Evolutionary conservation across 2,329 filamentous ascomycete species (phyloP).

Genomic region (Anthostomella pinea): DNA sequence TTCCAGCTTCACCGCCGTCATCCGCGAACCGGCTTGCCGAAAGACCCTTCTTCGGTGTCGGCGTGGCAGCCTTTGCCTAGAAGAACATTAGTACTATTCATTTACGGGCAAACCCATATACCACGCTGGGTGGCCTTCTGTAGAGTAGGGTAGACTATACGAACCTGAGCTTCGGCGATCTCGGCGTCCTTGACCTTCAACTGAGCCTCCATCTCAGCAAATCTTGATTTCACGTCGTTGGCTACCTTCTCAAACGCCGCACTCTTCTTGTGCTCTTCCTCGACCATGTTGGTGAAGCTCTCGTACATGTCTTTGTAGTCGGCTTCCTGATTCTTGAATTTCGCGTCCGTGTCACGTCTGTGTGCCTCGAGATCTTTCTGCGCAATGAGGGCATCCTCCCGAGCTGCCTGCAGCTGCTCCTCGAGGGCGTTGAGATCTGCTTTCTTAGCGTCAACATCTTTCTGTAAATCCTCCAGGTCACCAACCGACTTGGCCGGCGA

Average conservation of each 20-base stretch:
- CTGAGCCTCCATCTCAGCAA: slow-evolving; percentile 36
- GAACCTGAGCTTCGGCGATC: slow-evolving; percentile 58
- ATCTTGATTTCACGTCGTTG: slow-evolving; percentile 29
- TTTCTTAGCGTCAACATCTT: slow-evolving; percentile 32
- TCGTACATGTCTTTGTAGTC: slow-evolving; percentile 64
- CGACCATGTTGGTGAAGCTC: slow-evolving; percentile 57
- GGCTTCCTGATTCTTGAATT: slow-evolving; percentile 53
- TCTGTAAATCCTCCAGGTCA: slow-evolving; percentile 25
- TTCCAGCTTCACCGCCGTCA: slow-evolving; percentile 34
- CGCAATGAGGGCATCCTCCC: slow-evolving; percentile 36
- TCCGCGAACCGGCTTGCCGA: slow-evolving; percentile 53
- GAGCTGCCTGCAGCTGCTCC: slow-evolving; percentile 42
- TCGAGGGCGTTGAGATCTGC: slow-evolving; percentile 32
- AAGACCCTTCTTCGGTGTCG: slow-evolving; percentile 47
- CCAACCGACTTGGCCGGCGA: slow-evolving; percentile 32
- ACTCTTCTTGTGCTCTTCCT: slow-evolving; percentile 50
- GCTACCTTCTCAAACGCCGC: slow-evolving; percentile 30
- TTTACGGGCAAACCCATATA: not conserved
- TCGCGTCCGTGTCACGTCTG: slow-evolving; percentile 49
- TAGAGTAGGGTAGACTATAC: slow-evolving; percentile 11
- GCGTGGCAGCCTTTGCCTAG: slow-evolving; percentile 45
- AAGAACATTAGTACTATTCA: slow-evolving; percentile 11
- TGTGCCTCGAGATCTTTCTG: slow-evolving; percentile 54
- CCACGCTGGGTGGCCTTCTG: not conserved
- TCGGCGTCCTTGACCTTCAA: slow-evolving; percentile 60